Percentiles rank a stretch among this genome's conserved stretches.
These are phyloP conservation scores for Sarcodon aspratus DNA, from an alignment of 768 basidiomycete genomes.

Conservation along the genomic window DNA sequence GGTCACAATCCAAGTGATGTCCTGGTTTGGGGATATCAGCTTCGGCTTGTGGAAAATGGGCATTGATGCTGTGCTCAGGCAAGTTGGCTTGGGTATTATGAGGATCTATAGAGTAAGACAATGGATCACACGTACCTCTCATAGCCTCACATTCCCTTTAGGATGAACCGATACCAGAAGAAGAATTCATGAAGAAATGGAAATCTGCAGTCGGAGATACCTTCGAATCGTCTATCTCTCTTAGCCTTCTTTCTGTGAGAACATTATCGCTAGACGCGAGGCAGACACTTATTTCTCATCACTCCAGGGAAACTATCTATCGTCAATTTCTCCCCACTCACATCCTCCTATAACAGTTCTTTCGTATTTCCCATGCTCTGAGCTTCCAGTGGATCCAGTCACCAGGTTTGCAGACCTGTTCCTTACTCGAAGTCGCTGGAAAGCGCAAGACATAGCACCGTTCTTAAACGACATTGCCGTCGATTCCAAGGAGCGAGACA, in stretches of 20 bases:
- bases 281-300: background rate
- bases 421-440: slow-evolving; percentile 67
- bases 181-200: slow-evolving; percentile 59
- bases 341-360: slow-evolving; percentile 26
- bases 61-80: slow-evolving; percentile 44
- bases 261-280: background rate
- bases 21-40: slow-evolving; percentile 65
- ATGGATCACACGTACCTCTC: background rate
- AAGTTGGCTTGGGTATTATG: slow-evolving; percentile 71
- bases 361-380: slow-evolving; percentile 65
- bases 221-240: slow-evolving; percentile 49
- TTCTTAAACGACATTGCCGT: slow-evolving; percentile 78
- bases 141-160: slow-evolving; percentile 13
- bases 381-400: slow-evolving; percentile 66
- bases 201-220: slow-evolving; percentile 64
- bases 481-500: slow-evolving; percentile 82
- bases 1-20: slow-evolving; percentile 60
- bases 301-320: slow-evolving; percentile 66
- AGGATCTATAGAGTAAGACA: slow-evolving; percentile 40
- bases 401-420: slow-evolving; percentile 86
- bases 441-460: slow-evolving; percentile 64
- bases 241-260: slow-evolving; percentile 61
- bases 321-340: slow-evolving; percentile 24
- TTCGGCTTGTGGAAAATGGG: slow-evolving; percentile 54
- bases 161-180: slow-evolving; percentile 48